A percentile compares a stretch with the other conserved stretches of the same genome.
phyloP scores from a whole-genome alignment of 2,329 filamentous ascomycete species.

The Graphilbum ipis-grandicollis region DNA sequence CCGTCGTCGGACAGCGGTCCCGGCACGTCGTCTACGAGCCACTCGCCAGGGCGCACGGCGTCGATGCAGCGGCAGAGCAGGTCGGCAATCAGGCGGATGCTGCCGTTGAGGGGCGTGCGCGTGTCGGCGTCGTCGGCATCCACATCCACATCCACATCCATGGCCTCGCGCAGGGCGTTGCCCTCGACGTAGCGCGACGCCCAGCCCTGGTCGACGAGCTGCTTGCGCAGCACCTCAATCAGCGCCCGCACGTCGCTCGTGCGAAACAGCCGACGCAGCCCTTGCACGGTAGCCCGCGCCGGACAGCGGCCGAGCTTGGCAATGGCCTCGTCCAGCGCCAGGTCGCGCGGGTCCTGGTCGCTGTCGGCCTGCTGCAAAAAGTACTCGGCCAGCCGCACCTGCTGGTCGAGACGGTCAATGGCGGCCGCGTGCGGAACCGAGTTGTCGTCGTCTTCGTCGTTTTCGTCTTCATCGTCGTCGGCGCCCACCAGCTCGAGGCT shows the following conservation, averaged over 20 bases:
- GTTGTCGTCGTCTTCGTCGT: slow-evolving; percentile 9
- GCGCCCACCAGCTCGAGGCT: slow-evolving; percentile 45
- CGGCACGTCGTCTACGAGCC: slow-evolving; percentile 46
- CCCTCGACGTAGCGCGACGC: slow-evolving; percentile 53
- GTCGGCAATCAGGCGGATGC: slow-evolving; percentile 53
- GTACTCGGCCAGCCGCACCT: slow-evolving; percentile 50
- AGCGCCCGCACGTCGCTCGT: slow-evolving; percentile 54
- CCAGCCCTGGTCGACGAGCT: slow-evolving; percentile 61
- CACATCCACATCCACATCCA: slow-evolving; percentile 19
- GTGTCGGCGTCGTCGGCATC: slow-evolving; percentile 23
- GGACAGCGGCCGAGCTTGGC: slow-evolving; percentile 53
- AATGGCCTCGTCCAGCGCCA: slow-evolving; percentile 50
- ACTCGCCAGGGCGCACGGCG: slow-evolving; percentile 56
- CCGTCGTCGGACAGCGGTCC: slow-evolving; percentile 12
- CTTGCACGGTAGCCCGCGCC: slow-evolving; percentile 37
- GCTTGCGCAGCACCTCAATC: slow-evolving; percentile 54
- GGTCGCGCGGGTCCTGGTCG: slow-evolving; percentile 43
- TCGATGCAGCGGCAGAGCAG: slow-evolving; percentile 59
- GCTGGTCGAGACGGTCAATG: slow-evolving; percentile 42
- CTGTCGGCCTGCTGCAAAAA: slow-evolving; percentile 43
- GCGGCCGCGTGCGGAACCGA: slow-evolving; percentile 33
- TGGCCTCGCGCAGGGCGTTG: slow-evolving; percentile 21
- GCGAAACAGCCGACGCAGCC: slow-evolving; percentile 44
- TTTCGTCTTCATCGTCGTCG: slow-evolving; percentile 15
- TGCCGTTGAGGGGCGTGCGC: slow-evolving; percentile 42